Evolutionary conservation across 2,329 filamentous ascomycete species (phyloP).

Genomic region (Ceratocystis ficicola): DNA sequence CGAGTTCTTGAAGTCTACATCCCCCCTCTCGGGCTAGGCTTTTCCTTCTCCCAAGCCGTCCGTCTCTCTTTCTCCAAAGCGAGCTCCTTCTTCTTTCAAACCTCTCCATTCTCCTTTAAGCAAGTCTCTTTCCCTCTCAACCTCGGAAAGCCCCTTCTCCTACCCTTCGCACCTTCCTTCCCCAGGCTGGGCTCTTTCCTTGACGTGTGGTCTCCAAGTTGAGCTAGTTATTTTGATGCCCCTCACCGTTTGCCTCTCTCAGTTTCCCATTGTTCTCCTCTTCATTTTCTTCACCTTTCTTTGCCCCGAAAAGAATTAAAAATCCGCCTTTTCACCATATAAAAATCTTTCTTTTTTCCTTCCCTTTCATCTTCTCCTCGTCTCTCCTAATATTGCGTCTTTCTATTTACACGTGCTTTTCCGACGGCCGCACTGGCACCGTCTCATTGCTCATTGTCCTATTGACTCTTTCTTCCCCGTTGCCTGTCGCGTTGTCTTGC

Average conservation of each 20-base stretch:
- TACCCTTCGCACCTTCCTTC: background rate
- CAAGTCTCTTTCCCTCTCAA: no score
- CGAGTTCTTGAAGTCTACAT: background rate
- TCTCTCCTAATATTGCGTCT: constrained; percentile 3
- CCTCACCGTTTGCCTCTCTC: background rate
- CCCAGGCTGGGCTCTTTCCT: background rate
- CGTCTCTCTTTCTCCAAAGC: no score
- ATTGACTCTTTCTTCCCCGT: background rate
- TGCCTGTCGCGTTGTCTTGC: background rate
- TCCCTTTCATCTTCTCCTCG: no score
- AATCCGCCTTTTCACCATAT: background rate
- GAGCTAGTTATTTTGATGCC: background rate
- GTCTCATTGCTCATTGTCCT: background rate
- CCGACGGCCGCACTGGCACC: background rate
- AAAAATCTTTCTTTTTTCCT: background rate
- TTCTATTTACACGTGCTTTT: background rate
- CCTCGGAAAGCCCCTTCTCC: background rate
- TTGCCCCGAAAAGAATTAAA: background rate
- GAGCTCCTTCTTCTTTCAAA: no score
- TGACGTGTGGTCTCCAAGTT: background rate
- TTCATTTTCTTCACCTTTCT: constrained; percentile 1
- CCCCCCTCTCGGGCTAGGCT: background rate
- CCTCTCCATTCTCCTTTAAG: no score
- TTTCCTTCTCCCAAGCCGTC: no score
- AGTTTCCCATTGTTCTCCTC: constrained; percentile 5